phyloP scores from a whole-genome alignment of 306 rosid species.

The Quercus bicolor region DNA sequence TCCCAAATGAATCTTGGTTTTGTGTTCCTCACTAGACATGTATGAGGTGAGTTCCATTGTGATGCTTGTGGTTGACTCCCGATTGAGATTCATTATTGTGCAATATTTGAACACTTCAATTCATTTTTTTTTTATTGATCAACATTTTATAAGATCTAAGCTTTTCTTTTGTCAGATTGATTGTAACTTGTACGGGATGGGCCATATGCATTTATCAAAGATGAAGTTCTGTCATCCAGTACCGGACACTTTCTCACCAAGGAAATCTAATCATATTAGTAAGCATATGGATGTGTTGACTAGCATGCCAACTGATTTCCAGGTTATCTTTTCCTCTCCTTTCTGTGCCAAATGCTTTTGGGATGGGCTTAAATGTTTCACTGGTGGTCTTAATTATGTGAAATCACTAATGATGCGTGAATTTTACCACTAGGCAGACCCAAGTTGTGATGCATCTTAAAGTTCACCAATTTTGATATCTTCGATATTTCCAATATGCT shows the following conservation, averaged over 20 bases:
- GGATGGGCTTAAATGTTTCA: too few relatives aligned
- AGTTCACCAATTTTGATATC: slow-evolving; percentile 56
- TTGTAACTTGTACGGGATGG: too few relatives aligned
- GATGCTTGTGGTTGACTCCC: background rate
- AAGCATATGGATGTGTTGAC: slow-evolving; percentile 27
- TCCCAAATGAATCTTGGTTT: background rate
- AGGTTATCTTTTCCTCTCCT: slow-evolving; percentile 22
- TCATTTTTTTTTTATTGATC: too few relatives aligned
- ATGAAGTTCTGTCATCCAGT: slow-evolving; percentile 76
- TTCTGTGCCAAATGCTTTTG: background rate
- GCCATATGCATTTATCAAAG: slow-evolving; percentile 54
- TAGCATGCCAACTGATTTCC: slow-evolving; percentile 32
- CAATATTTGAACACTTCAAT: background rate
- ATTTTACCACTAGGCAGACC: slow-evolving; percentile 54
- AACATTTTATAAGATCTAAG: background rate
- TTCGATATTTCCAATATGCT: slow-evolving; percentile 41
- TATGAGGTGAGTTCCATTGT: background rate
- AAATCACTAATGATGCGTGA: slow-evolving; percentile 16
- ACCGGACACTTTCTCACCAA: slow-evolving; percentile 40
- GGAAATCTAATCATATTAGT: slow-evolving; percentile 31
- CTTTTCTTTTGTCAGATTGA: too few relatives aligned
- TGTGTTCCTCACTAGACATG: background rate
- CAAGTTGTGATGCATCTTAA: slow-evolving; percentile 31
- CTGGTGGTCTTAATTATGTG: slow-evolving; percentile 1
- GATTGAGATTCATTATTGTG: background rate